These are phyloP conservation scores for Samsoniella hepiali DNA, from an alignment of 2,329 filamentous ascomycete species.

Conservation along the genomic window DNA sequence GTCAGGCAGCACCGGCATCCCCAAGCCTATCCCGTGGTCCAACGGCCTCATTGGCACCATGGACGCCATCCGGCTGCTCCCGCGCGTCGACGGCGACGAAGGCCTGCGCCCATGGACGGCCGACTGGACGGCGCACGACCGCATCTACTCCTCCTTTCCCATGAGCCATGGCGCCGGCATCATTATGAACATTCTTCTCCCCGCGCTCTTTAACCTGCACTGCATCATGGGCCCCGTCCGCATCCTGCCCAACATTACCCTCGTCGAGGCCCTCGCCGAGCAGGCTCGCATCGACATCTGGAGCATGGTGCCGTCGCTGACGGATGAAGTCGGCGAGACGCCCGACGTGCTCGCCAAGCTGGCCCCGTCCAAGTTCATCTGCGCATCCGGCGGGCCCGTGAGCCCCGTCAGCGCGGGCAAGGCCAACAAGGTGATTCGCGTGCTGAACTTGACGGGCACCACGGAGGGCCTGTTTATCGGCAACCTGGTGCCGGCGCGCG, in stretches of 20 bases:
- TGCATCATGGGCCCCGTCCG: conserved; percentile 36
- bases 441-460: conserved; percentile 35
- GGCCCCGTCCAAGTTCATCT: conserved; percentile 33
- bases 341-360: conserved; percentile 32
- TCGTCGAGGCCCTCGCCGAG: conserved; percentile 34
- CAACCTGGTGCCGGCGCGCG: conserved; percentile 26
- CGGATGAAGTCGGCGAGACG: conserved; percentile 33
- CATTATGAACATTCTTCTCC: conserved; percentile 40
- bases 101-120: conserved; percentile 30
- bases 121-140: conserved; percentile 29
- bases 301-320: conserved; percentile 37
- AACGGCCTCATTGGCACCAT: conserved; percentile 33
- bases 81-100: conserved; percentile 30
- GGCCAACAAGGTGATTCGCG: conserved; percentile 31
- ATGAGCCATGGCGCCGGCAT: conserved; percentile 39
- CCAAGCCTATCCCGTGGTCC: conserved; percentile 38
- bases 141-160: conserved; percentile 35
- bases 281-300: conserved; percentile 36
- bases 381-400: conserved; percentile 35
- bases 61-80: conserved; percentile 36
- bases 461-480: conserved; percentile 35
- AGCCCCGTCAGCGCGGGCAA: conserved; percentile 28
- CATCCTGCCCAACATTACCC: conserved; percentile 34
- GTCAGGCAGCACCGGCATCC: conserved; percentile 41
- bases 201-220: conserved; percentile 33